Evolutionary conservation across 2,329 filamentous ascomycete species (phyloP).

Genomic region (Ophiostoma quercus): DNA sequence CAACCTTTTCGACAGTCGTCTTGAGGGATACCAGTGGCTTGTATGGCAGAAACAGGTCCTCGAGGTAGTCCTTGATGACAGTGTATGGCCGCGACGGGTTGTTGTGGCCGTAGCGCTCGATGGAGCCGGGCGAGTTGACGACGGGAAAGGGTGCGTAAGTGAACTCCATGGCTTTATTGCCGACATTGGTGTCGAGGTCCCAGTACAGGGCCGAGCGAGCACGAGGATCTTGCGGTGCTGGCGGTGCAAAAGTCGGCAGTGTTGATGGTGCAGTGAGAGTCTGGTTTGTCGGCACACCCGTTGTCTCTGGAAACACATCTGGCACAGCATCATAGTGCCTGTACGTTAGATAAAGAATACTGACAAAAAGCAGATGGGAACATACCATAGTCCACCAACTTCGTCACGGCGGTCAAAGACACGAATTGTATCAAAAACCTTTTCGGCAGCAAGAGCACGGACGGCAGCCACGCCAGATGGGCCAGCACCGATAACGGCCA

Average conservation of each 20-base stretch:
- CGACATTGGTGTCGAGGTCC: slow-evolving; percentile 55
- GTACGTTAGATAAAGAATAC: neutral
- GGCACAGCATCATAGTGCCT: neutral
- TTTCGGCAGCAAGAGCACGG: slow-evolving; percentile 34
- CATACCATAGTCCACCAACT: neutral
- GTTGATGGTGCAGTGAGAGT: neutral
- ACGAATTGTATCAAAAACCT: slow-evolving; percentile 39
- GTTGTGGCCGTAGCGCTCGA: slow-evolving; percentile 45
- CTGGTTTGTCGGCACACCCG: neutral
- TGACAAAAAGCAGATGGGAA: neutral
- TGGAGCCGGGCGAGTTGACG: slow-evolving; percentile 30
- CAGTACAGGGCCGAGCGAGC: slow-evolving; percentile 14
- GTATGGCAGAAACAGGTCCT: slow-evolving; percentile 41
- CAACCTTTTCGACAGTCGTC: slow-evolving; percentile 56
- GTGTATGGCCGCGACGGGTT: slow-evolving; percentile 51
- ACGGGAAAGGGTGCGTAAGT: slow-evolving; percentile 23
- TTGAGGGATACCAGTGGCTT: slow-evolving; percentile 37
- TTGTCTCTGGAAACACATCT: neutral
- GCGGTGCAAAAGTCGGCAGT: neutral
- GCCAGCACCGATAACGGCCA: slow-evolving; percentile 42
- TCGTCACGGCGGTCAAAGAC: slow-evolving; percentile 38
- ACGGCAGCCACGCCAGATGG: slow-evolving; percentile 35
- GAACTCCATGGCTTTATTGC: slow-evolving; percentile 56
- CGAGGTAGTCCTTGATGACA: slow-evolving; percentile 51
- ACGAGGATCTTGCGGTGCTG: neutral